A percentile compares a stretch with the other conserved stretches of the same genome.
phyloP scores from a whole-genome alignment of 2,329 filamentous ascomycete species.

The Epicoccum nigrum region DNA sequence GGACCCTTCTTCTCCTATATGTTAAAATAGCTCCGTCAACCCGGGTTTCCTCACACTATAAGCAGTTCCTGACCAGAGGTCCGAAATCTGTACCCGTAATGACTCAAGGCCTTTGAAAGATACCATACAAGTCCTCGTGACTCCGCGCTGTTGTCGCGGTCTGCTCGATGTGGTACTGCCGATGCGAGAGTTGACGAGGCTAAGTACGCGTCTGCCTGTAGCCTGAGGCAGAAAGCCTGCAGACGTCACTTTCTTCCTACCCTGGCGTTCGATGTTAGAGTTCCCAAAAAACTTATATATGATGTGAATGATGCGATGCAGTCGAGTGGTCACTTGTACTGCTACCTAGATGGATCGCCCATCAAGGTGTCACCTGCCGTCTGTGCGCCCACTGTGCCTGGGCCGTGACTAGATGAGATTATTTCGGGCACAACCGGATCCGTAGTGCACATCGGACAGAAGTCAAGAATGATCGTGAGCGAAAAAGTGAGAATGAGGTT shows the following conservation, averaged over 20 bases:
- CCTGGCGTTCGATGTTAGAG: too few species aligned
- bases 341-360: not conserved
- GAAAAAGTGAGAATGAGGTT: not conserved
- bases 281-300: not conserved
- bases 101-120: conserved; percentile 11
- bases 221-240: conserved; percentile 8
- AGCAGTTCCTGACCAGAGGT: not conserved
- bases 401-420: not conserved
- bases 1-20: too few species aligned
- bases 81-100: not conserved
- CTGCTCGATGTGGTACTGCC: not conserved
- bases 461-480: not conserved
- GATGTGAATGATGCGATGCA: not conserved
- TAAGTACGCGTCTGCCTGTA: conserved; percentile 9
- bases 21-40: too few species aligned
- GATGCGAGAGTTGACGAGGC: conserved; percentile 5
- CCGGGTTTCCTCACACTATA: not conserved
- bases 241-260: not conserved
- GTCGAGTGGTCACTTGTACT: not conserved
- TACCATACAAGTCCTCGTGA: not conserved
- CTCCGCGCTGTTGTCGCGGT: conserved; percentile 3
- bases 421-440: too few species aligned
- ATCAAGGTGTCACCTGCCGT: conserved; percentile 2
- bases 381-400: not conserved
- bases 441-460: not conserved